Base-by-base conservation (phyloP, 2,329 filamentous ascomycete species). In the Colletotrichum spaethianum region DNA sequence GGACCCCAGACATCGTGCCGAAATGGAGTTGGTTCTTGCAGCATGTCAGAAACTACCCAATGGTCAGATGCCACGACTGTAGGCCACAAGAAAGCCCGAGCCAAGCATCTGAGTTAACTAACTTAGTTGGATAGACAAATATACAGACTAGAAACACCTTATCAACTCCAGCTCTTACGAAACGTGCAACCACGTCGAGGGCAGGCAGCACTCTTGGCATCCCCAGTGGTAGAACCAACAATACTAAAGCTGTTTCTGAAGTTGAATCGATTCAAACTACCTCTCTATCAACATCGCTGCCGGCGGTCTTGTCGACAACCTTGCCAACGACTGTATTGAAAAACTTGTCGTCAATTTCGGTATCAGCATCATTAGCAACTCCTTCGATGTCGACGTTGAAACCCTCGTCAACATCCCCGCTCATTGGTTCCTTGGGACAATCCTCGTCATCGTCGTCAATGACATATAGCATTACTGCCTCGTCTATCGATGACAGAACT, bases 11-110 rank as follows among this genome's bases (percentile, higher is more conserved):
- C 53, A 9, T 36, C 31, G 14, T 56, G 53, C n/a, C 53, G 12
- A 8, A 5, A 9, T 2, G 53, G 53, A 26, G 9, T 56, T 12
- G n/a, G 16, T 9, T 26, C 14, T 14, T 56, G 53, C n/a, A 18
- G 11, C 33, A 18, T 9, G 1, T n/a, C n/a, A 6, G n/a, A 0
- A 2, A 14, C 1, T 20, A 14, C 20, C 18, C 14, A 2, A 3
- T 26, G 53, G n/a, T 26, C 33, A 2, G 33, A 56, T 2, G 6
- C 4, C 33, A 56, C 53, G 3, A 16, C 33, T 23, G 53, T 56
- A 56, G 11, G 53, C 33, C n/a, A 9, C 53, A 56, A n/a, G n/a
- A 14, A 26, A 6, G 7, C 33, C 23, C 33, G 3, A 7, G 16
- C 23, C 33, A 38, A 23, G 5, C 33, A 26, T 11, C 12, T 26